Evolutionary conservation across 306 rosid genomes (phyloP).

Genomic region (Vachellia collinsii): DNA sequence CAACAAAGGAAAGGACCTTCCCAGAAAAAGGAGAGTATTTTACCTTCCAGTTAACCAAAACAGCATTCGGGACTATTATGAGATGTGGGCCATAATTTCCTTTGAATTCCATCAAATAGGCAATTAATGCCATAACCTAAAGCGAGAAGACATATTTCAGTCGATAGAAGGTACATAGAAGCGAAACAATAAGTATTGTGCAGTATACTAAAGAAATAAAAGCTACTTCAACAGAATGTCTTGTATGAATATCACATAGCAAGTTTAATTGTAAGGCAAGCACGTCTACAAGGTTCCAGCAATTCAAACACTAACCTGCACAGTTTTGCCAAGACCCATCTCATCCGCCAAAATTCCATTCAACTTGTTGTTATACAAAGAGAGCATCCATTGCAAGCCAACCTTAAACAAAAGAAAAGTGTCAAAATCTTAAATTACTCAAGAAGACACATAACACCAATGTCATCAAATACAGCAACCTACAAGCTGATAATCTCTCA

Average conservation of each 20-base stretch:
- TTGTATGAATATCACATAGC: conserved; percentile 16
- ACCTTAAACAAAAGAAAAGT: conserved; percentile 57
- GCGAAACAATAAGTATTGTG: conserved; percentile 21
- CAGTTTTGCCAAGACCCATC: conserved; percentile 99
- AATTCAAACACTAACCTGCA: conserved; percentile 67
- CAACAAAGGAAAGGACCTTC: conserved; percentile 21
- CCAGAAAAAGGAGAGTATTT: conserved; percentile 19
- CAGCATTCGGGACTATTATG: conserved; percentile 97
- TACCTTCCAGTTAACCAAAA: conserved; percentile 99
- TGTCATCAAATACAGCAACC: conserved; percentile 51
- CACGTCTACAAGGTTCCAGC: background rate
- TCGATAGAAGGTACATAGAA: conserved; percentile 9
- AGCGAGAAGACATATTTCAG: conserved; percentile 19
- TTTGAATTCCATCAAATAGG: conserved; percentile 96
- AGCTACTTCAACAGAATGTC: background rate
- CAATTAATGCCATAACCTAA: conserved; percentile 99
- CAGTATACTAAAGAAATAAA: conserved; percentile 10
- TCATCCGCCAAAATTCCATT: conserved; percentile 99
- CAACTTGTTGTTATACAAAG: conserved; percentile 96
- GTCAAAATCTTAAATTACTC: conserved; percentile 26
- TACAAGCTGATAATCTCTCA: conserved; percentile 99
- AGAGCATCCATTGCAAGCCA: conserved; percentile 99
- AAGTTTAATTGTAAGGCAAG: conserved; percentile 12
- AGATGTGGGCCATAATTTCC: conserved; percentile 99
- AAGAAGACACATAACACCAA: conserved; percentile 22